A percentile compares a stretch with the other conserved stretches of the same genome.
phyloP scores from a whole-genome alignment of 768 basidiomycete species.

The Boletus reticuloceps region DNA sequence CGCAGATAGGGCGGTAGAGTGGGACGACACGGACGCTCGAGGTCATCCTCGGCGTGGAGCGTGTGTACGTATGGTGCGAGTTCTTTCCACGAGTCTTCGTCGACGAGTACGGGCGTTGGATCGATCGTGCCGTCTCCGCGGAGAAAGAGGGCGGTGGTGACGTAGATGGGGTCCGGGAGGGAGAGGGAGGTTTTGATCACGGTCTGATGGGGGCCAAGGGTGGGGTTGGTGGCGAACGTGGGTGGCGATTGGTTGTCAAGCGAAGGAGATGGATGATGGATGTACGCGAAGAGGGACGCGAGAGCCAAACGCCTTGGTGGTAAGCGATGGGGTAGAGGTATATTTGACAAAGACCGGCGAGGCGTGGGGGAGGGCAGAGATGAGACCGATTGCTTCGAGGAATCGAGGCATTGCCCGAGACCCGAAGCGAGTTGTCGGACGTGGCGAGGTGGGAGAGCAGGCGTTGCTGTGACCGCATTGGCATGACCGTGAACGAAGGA shows the following conservation, averaged over 20 bases:
- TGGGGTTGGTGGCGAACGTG: background rate
- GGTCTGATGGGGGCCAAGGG: constrained; percentile 11
- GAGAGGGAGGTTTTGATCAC: constrained; percentile 19
- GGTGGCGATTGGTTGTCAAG: background rate
- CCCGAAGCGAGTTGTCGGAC: constrained; percentile 33
- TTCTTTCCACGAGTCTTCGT: constrained; percentile 33
- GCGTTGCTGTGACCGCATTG: too few relatives aligned
- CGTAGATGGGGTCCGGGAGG: constrained; percentile 18
- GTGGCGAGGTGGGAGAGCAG: constrained; percentile 30
- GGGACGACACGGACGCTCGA: constrained; percentile 8
- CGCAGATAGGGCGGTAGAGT: too few relatives aligned
- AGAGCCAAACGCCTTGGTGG: constrained; percentile 29
- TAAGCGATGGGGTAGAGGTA: constrained; percentile 10
- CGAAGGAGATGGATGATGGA: background rate
- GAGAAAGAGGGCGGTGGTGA: constrained; percentile 27
- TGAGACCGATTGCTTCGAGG: constrained; percentile 30
- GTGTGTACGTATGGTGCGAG: constrained; percentile 31
- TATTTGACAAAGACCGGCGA: constrained; percentile 30
- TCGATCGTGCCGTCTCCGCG: constrained; percentile 31
- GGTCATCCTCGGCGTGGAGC: constrained; percentile 29
- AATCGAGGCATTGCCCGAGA: constrained; percentile 33
- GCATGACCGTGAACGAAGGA: too few relatives aligned
- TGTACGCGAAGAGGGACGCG: constrained; percentile 33
- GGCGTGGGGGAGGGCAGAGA: constrained; percentile 27
- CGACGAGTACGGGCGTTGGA: constrained; percentile 13